These are phyloP conservation scores for Podospora fimiseda DNA, from an alignment of 495 filamentous ascomycete species.

Conservation along the genomic window DNA sequence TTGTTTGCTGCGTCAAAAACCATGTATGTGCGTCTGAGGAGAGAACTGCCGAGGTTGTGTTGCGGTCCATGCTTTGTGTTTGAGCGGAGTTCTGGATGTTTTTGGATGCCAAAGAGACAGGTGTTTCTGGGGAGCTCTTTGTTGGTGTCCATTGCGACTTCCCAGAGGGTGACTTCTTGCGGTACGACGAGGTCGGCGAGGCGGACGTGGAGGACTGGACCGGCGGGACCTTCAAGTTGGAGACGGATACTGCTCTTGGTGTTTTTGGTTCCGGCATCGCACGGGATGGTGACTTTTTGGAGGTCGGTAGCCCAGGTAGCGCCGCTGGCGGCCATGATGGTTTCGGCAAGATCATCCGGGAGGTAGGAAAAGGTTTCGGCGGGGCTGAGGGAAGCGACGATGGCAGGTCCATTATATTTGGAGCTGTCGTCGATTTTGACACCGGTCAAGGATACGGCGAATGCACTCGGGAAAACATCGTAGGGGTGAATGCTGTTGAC, in stretches of 20 bases:
- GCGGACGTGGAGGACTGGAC: slow-evolving; percentile 1
- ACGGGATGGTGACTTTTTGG: not conserved
- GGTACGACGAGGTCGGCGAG: not conserved
- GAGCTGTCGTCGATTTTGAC: slow-evolving; percentile 13
- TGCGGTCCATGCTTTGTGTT: not conserved
- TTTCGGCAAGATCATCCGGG: not conserved
- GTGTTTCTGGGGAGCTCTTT: not conserved
- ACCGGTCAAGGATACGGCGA: slow-evolving; percentile 58
- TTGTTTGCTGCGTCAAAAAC: slow-evolving; percentile 5
- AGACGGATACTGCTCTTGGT: not conserved
- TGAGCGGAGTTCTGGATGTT: not conserved
- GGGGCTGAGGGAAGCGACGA: slow-evolving; percentile 2
- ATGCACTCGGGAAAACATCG: slow-evolving; percentile 43
- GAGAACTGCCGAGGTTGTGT: not conserved
- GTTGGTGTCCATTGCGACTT: not conserved
- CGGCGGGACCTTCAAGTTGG: slow-evolving; percentile 1
- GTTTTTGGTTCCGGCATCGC: not conserved
- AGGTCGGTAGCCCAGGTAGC: not conserved
- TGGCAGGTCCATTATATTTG: not conserved
- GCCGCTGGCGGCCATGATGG: not conserved
- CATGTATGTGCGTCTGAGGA: slow-evolving; percentile 1
- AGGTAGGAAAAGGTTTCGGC: slow-evolving; percentile 1
- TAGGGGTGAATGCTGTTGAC: slow-evolving; percentile 38
- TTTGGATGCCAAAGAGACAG: slow-evolving; percentile 4
- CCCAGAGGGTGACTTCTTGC: not conserved